Conservation (phyloP, 2,329 filamentous ascomycete genomes). For the Cladosporium cucumerinum region DNA sequence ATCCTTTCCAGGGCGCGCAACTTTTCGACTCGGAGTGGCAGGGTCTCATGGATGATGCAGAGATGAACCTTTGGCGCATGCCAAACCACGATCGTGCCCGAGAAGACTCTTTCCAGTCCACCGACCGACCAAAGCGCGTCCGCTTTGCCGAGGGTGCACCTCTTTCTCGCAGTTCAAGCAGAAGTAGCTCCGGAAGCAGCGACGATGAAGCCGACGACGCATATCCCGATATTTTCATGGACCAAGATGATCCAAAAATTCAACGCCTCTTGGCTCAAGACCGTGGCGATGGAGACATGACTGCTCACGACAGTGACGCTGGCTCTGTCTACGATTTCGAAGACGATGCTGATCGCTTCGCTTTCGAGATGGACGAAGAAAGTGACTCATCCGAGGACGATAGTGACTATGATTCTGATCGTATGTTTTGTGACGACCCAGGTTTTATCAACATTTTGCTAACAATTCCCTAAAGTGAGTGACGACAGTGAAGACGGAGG, state of each 20-base stretch:
- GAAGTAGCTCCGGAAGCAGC: constrained; percentile 26
- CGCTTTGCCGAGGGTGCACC: constrained; percentile 34
- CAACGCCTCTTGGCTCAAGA: constrained; percentile 23
- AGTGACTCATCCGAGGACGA: constrained; percentile 30
- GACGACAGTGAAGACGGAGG: constrained; percentile 36
- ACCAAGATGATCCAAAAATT: constrained; percentile 23
- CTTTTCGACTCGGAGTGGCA: constrained; percentile 25
- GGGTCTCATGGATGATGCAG: constrained; percentile 31
- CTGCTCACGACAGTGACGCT: constrained; percentile 29
- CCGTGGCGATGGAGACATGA: constrained; percentile 20
- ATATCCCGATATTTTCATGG: constrained; percentile 37
- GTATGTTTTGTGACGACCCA: constrained; percentile 27
- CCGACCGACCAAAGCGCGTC: constrained; percentile 32
- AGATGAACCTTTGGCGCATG: constrained; percentile 28
- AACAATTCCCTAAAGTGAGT: constrained; percentile 31
- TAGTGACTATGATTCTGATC: constrained; percentile 31
- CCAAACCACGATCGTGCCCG: constrained; percentile 20
- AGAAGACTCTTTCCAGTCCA: constrained; percentile 25
- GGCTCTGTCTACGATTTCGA: constrained; percentile 36
- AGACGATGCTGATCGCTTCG: constrained; percentile 30
- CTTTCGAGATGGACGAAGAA: constrained; percentile 31
- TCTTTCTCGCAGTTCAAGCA: constrained; percentile 28
- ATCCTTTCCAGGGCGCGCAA: constrained; percentile 30
- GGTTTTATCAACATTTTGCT: constrained; percentile 20
- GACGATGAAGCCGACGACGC: constrained; percentile 30